A percentile compares a stretch with the other conserved stretches of the same genome.
phyloP scores from a whole-genome alignment of 108 stramenopile species.

The Cyclotella atomus region DNA sequence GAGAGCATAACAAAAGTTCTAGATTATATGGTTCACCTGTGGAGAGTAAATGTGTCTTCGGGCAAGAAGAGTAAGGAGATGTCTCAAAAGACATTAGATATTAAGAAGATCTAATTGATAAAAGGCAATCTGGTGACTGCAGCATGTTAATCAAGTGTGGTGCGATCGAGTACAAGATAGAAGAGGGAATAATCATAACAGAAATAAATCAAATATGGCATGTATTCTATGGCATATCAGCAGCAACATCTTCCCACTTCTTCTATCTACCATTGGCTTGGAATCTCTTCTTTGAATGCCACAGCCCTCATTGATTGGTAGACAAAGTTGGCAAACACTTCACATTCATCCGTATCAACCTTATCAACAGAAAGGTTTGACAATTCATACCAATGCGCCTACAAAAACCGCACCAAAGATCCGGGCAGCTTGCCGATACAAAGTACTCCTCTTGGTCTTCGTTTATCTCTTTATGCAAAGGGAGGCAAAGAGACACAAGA shows the following conservation, averaged over 20 bases:
- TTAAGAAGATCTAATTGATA: too few relatives aligned
- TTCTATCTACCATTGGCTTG: too few relatives aligned
- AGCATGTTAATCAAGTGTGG: too few relatives aligned
- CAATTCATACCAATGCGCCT: background rate
- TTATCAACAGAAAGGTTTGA: background rate
- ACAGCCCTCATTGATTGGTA: too few relatives aligned
- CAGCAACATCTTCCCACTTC: too few relatives aligned
- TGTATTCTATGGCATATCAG: too few relatives aligned
- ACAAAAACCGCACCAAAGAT: background rate
- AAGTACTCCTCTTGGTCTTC: background rate
- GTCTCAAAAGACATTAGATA: conserved; percentile 40
- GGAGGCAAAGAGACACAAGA: background rate
- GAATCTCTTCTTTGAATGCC: too few relatives aligned
- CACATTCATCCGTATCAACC: background rate
- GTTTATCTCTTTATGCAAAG: background rate
- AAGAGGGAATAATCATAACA: too few relatives aligned
- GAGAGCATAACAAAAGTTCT: conserved; percentile 64
- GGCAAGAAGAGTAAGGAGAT: conserved; percentile 2
- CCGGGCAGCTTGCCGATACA: background rate
- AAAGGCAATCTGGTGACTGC: too few relatives aligned
- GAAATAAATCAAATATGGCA: too few relatives aligned
- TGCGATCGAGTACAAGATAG: too few relatives aligned
- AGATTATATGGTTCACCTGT: conserved; percentile 71
- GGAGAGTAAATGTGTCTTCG: conserved; percentile 24
- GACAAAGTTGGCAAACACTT: background rate